phyloP scores from a whole-genome alignment of 129 eudicot genomes.

The Saposhnikovia divaricata region DNA sequence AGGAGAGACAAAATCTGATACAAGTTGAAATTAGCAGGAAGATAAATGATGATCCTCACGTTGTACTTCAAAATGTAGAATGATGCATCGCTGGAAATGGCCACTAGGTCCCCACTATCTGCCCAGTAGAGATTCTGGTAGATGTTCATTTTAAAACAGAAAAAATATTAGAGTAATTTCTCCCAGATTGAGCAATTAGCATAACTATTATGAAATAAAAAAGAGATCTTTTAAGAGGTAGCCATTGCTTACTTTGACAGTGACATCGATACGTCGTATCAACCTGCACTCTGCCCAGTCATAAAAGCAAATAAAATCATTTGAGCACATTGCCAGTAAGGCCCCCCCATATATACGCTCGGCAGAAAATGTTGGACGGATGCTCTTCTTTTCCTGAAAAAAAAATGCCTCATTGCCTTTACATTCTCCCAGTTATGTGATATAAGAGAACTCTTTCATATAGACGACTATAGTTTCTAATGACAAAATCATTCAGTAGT shows the following conservation, averaged over 20 bases:
- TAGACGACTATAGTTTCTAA: neutral
- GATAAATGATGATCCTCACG: conserved; percentile 37
- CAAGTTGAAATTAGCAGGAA: conserved; percentile 5
- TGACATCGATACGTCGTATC: conserved; percentile 85
- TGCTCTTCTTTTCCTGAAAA: conserved; percentile 87
- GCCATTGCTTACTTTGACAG: conserved; percentile 58
- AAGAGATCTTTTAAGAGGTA: neutral
- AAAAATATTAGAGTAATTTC: neutral
- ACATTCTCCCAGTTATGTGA: neutral
- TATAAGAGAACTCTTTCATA: neutral
- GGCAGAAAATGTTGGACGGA: conserved; percentile 91
- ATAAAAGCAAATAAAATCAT: conserved; percentile 94
- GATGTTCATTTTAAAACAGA: conserved; percentile 8
- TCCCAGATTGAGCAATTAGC: neutral
- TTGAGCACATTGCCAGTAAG: conserved; percentile 82
- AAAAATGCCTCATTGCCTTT: neutral
- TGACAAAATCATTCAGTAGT: neutral
- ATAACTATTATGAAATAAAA: neutral
- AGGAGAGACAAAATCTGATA: neutral
- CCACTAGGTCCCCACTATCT: conserved; percentile 92
- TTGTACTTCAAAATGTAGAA: conserved; percentile 86
- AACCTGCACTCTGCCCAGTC: conserved; percentile 98
- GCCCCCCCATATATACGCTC: conserved; percentile 82
- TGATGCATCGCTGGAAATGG: conserved; percentile 85
- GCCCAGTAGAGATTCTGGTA: conserved; percentile 97